A percentile compares a stretch with the other conserved stretches of the same genome.
phyloP scores from a whole-genome alignment of 208 protist genomes.

The Phytomonas sp. region DNA sequence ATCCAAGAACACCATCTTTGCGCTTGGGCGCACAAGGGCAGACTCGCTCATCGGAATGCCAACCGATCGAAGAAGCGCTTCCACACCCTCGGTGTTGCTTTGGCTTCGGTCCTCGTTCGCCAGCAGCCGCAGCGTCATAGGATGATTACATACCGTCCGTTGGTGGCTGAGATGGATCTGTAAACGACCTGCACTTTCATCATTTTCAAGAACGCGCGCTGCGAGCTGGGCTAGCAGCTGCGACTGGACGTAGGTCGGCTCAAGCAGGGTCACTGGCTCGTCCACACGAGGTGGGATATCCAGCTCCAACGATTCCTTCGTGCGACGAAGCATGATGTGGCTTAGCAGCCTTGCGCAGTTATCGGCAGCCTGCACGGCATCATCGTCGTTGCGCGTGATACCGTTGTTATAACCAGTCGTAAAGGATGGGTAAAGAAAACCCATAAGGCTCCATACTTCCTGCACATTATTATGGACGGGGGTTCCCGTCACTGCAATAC shows the following conservation, averaged over 20 bases:
- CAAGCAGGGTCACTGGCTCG: slow-evolving; percentile 52
- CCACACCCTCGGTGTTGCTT: not conserved
- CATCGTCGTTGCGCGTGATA: slow-evolving; percentile 21
- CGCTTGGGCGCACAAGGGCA: slow-evolving; percentile 63
- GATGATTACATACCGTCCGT: slow-evolving; percentile 80
- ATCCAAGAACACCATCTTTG: slow-evolving; percentile 93
- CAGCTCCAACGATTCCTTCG: slow-evolving; percentile 96
- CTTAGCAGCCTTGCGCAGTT: slow-evolving; percentile 55
- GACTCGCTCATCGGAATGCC: slow-evolving; percentile 55
- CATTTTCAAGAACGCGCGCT: slow-evolving; percentile 38
- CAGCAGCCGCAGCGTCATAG: slow-evolving; percentile 64
- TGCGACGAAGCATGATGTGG: slow-evolving; percentile 93
- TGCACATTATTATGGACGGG: slow-evolving; percentile 95
- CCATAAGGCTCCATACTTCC: slow-evolving; percentile 94
- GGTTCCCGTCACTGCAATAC: slow-evolving; percentile 90
- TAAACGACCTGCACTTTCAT: slow-evolving; percentile 11
- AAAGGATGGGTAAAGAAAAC: slow-evolving; percentile 90
- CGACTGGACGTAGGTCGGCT: slow-evolving; percentile 68
- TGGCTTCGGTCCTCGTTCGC: slow-evolving; percentile 26
- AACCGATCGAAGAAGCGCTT: slow-evolving; percentile 37
- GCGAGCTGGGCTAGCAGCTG: slow-evolving; percentile 61
- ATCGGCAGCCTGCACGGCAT: slow-evolving; percentile 60
- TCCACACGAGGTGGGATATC: slow-evolving; percentile 94
- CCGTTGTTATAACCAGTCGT: slow-evolving; percentile 50
- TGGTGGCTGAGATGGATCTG: slow-evolving; percentile 66